These are phyloP conservation scores for Moelleriella libera DNA, from an alignment of 2,329 filamentous ascomycete species.

Conservation along the genomic window DNA sequence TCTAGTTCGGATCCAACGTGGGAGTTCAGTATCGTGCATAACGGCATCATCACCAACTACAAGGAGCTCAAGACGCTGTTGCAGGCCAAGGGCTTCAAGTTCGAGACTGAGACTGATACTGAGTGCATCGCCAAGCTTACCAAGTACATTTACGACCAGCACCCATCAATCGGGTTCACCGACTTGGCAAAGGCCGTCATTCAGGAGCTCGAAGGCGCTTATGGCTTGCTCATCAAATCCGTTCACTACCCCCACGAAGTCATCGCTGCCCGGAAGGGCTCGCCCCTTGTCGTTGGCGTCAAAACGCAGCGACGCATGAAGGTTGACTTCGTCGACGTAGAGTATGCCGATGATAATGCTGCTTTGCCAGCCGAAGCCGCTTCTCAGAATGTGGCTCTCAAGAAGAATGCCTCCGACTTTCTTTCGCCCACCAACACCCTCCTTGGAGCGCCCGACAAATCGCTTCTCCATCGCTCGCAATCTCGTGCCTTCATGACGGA, in stretches of 20 bases:
- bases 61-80: conserved; percentile 96
- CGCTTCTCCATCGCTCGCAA: conserved; percentile 92
- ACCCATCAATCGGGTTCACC: conserved; percentile 90
- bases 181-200: conserved; percentile 95
- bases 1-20: conserved; percentile 78
- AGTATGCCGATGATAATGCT: conserved; percentile 77
- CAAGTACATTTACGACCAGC: conserved; percentile 94
- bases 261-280: conserved; percentile 95
- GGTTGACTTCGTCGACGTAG: conserved; percentile 98
- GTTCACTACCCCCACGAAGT: conserved; percentile 98
- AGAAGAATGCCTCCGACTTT: conserved; percentile 65
- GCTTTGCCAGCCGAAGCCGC: conserved; percentile 85
- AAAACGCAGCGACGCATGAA: conserved; percentile 98
- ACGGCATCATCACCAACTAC: conserved; percentile 99
- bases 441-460: conserved; percentile 90
- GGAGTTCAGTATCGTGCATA: conserved; percentile 97
- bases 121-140: conserved; percentile 98
- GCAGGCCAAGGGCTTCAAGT: conserved; percentile 88
- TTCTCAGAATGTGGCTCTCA: conserved; percentile 90
- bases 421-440: conserved; percentile 47
- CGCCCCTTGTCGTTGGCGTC: conserved; percentile 91
- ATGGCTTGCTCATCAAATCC: conserved; percentile 94
- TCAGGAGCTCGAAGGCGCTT: conserved; percentile 94
- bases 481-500: conserved; percentile 98
- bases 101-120: conserved; percentile 98